Evolutionary conservation across 2,329 filamentous ascomycete species (phyloP), one percentile per base, ranked within the genome.

Genomic region (Penicillium sclerotiorum): DNA sequence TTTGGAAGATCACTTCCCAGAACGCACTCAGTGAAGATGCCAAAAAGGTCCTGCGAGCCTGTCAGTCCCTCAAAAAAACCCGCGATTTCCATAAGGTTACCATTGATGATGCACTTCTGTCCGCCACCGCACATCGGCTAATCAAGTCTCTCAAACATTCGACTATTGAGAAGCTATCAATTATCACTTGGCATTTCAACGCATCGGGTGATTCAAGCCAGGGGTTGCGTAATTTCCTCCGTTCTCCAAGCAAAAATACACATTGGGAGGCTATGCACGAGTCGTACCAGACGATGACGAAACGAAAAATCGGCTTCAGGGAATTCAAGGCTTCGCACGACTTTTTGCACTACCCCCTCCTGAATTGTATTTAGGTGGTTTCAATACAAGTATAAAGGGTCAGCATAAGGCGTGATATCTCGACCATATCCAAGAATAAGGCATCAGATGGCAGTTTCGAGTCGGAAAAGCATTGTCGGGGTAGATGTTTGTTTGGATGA

Each of bases 221-320:
- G 25, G 22, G 12, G 4, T 30, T 42, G 22, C 13, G 39, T 23
- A 18, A 18, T 20, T 42, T 42, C 39, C 39, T 42, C 18, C 6
- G 32, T 4, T 18, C n/a, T 5, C 32, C 32, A 18, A 35, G 13
- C 4, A 18, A 39, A 4, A 39, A 39, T 15, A 23, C 36, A 39
- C 6, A 22, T 15, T 39, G 36, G 36, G 36, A 39, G 22, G 36
- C 36, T 4, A 12, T 39, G 6, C 18, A 39, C 12, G 4, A 23
- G 13, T 39, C 36, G 36, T 39, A 39, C 36, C 18, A 39, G 18
- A 13, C n/a, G 11, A 39, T 39, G 54, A 54, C 55, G 48, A 32
- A 56, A 38, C 56, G 48, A 55, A 56, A 53, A 57, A 49, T 49
- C 49, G 46, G 52, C 55, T 49, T 57, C 53, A 22, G 20, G 20